Percentiles rank a stretch among this genome's conserved stretches.
Conservation (phyloP, 805 yeast genomes). For the Suhomyces tanzawaensis region DNA sequence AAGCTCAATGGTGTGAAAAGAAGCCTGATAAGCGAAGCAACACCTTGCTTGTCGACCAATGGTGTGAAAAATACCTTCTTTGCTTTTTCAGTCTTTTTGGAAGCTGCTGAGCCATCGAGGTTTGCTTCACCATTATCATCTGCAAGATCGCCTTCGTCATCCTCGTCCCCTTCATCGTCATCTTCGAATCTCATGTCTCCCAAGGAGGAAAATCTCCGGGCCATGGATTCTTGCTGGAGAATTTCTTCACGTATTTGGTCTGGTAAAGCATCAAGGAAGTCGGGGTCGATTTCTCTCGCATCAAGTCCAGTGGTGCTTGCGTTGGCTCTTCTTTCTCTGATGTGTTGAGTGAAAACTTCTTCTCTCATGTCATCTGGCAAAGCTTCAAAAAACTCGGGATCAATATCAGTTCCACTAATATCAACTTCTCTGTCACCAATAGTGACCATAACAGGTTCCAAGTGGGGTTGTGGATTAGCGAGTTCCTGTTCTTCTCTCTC, state of each 20-base stretch:
- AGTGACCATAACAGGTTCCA: conserved; percentile 60
- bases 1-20: conserved; percentile 71
- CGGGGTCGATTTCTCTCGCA: conserved; percentile 71
- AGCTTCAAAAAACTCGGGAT: conserved; percentile 86
- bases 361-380: conserved; percentile 91
- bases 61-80: conserved; percentile 55
- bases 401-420: conserved; percentile 86
- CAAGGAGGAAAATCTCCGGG: conserved; percentile 33
- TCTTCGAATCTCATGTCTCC: conserved; percentile 23
- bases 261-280: conserved; percentile 78
- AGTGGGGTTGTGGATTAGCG: conserved; percentile 2
- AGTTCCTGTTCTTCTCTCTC: conserved; percentile 13
- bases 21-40: conserved; percentile 67
- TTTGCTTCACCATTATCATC: conserved; percentile 5
- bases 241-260: conserved; percentile 62
- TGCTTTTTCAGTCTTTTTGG: conserved; percentile 11
- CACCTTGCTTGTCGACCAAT: conserved; percentile 70
- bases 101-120: not conserved
- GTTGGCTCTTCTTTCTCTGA: conserved; percentile 69
- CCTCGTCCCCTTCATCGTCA: conserved; percentile 21
- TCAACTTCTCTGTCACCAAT: conserved; percentile 81
- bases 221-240: conserved; percentile 53
- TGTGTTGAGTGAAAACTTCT: conserved; percentile 84
- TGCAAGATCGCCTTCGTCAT: conserved; percentile 15
- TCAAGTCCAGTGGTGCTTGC: conserved; percentile 42